Conservation (phyloP, 306 rosid species). For the Sicyos edulis region DNA sequence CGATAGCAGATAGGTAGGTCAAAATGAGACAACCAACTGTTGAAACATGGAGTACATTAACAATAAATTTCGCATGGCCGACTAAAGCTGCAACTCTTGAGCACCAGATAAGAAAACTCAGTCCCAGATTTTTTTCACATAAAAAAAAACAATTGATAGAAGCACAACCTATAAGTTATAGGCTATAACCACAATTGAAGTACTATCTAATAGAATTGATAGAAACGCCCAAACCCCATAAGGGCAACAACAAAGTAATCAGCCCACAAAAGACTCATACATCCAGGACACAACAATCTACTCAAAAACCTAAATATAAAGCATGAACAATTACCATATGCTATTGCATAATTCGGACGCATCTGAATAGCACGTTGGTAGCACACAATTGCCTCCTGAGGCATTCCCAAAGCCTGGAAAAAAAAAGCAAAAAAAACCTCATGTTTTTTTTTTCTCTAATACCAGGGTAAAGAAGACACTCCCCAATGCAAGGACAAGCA, state of each 20-base stretch:
- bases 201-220: background rate
- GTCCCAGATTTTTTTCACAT: no score
- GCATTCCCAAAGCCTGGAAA: slow-evolving; percentile 88
- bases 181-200: background rate
- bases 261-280: background rate
- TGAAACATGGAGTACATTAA: background rate
- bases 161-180: no score
- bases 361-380: slow-evolving; percentile 91
- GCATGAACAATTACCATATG: slow-evolving; percentile 56
- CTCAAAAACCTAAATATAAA: background rate
- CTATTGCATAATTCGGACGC: slow-evolving; percentile 86
- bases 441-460: slow-evolving; percentile 40
- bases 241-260: background rate
- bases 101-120: no score
- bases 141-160: no score
- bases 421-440: slow-evolving; percentile 42
- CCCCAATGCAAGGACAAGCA: slow-evolving; percentile 37
- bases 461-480: slow-evolving; percentile 23
- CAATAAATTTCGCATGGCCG: no score
- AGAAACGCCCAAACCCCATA: background rate
- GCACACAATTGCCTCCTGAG: slow-evolving; percentile 91
- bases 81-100: no score
- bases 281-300: background rate
- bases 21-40: background rate
- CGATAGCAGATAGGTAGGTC: background rate